phyloP scores from a whole-genome alignment of 2,329 filamentous ascomycete genomes.

The Cladosporium austrohemisphaericum region DNA sequence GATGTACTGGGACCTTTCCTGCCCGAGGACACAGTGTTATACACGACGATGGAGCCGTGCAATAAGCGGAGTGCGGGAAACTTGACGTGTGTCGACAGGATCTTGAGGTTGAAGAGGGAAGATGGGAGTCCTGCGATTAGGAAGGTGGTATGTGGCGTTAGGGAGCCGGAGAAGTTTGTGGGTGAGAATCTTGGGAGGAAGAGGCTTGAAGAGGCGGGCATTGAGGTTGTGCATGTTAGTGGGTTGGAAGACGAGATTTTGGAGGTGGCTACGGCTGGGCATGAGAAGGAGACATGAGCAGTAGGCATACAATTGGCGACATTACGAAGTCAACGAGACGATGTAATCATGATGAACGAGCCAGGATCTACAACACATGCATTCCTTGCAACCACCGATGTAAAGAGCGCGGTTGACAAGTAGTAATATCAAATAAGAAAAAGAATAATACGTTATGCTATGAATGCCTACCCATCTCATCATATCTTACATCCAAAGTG shows the following conservation, averaged over 20 bases:
- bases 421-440: too few relatives aligned
- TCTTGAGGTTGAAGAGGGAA: conserved; percentile 52
- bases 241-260: conserved; percentile 81
- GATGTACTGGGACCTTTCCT: conserved; percentile 52
- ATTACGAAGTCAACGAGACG: too few relatives aligned
- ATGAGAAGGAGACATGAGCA: conserved; percentile 38
- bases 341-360: too few relatives aligned
- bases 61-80: conserved; percentile 71
- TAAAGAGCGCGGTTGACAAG: too few relatives aligned
- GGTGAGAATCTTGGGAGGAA: conserved; percentile 70
- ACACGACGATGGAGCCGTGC: conserved; percentile 92
- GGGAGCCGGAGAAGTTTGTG: conserved; percentile 88
- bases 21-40: conserved; percentile 60
- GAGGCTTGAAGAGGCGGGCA: conserved; percentile 66
- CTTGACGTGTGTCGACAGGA: conserved; percentile 71
- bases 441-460: too few relatives aligned
- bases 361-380: too few relatives aligned
- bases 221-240: conserved; percentile 67
- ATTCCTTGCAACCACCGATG: too few relatives aligned
- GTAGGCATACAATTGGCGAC: too few relatives aligned
- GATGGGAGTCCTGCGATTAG: conserved; percentile 58
- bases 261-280: conserved; percentile 76
- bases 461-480: too few relatives aligned
- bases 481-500: too few relatives aligned
- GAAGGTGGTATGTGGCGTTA: conserved; percentile 80